These are phyloP conservation scores for Ceratocystis smalleyi DNA, from an alignment of 2,329 filamentous ascomycete genomes.

Conservation along the genomic window DNA sequence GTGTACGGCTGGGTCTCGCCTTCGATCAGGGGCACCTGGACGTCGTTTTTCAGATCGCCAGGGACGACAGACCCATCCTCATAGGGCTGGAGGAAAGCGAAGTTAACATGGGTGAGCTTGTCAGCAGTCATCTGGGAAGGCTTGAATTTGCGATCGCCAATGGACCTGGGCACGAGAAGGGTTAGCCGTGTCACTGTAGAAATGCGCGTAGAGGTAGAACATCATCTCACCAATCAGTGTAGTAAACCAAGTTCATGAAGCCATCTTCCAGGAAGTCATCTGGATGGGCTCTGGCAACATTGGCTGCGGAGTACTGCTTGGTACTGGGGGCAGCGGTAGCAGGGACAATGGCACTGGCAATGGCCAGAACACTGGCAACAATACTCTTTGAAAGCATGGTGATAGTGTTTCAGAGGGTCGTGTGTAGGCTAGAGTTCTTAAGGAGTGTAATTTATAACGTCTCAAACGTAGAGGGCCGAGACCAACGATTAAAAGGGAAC, in stretches of 20 bases:
- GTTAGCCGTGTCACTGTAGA: not conserved
- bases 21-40: constrained; percentile 53
- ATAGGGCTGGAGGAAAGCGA: constrained; percentile 62
- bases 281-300: too few species aligned
- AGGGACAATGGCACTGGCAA: not conserved
- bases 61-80: constrained; percentile 57
- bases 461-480: not conserved
- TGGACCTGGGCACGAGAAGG: constrained; percentile 34
- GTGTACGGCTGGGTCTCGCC: not conserved
- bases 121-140: constrained; percentile 53
- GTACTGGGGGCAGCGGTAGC: not conserved
- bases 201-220: not conserved
- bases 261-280: not conserved
- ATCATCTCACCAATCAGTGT: constrained; percentile 13
- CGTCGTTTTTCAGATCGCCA: constrained; percentile 54
- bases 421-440: not conserved
- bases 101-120: constrained; percentile 64
- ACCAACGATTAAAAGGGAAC: not conserved
- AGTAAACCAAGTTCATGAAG: constrained; percentile 17
- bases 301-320: too few species aligned
- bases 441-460: not conserved
- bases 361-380: constrained; percentile 9
- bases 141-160: constrained; percentile 60
- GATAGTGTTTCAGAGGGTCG: not conserved
- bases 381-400: constrained; percentile 8